These are phyloP conservation scores for Ustilago trichophora DNA, from an alignment of 1,284 basidiomycete genomes.

Conservation along the genomic window DNA sequence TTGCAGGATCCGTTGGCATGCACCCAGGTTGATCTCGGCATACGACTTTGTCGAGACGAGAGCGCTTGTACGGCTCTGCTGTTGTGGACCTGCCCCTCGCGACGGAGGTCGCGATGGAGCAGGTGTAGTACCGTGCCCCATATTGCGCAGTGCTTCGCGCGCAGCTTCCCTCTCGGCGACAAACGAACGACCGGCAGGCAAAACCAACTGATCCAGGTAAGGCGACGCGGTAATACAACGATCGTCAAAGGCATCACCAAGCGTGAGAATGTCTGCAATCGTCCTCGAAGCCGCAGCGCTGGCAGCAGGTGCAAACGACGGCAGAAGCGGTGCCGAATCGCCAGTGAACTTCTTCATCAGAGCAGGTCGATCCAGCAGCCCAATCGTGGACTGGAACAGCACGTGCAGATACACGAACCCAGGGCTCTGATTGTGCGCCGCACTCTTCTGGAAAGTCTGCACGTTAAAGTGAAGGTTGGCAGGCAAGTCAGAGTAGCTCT, in stretches of 20 bases:
- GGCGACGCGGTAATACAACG: conserved; percentile 45
- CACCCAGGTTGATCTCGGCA: conserved; percentile 50
- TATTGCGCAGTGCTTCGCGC: conserved; percentile 38
- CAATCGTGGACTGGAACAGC: conserved; percentile 58
- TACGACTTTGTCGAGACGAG: conserved; percentile 44
- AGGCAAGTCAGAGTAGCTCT: conserved; percentile 51
- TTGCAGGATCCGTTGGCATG: conserved; percentile 46
- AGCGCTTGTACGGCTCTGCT: conserved; percentile 26
- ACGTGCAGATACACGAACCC: conserved; percentile 57
- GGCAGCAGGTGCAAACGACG: conserved; percentile 40
- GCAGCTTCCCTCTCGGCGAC: conserved; percentile 51
- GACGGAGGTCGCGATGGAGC: conserved; percentile 36
- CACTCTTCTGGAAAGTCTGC: conserved; percentile 53
- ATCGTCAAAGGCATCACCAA: conserved; percentile 49
- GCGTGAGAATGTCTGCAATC: conserved; percentile 51
- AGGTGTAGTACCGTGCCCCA: conserved; percentile 44
- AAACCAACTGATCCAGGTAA: conserved; percentile 55
- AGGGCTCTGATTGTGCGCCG: conserved; percentile 46
- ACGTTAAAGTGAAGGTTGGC: conserved; percentile 53
- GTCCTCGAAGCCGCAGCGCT: conserved; percentile 49
- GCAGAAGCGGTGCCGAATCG: conserved; percentile 39
- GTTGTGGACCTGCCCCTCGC: conserved; percentile 15
- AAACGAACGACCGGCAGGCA: conserved; percentile 53
- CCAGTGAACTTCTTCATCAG: conserved; percentile 49
- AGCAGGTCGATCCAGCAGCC: conserved; percentile 50